Evolutionary conservation across 23 red algal genomes (phyloP), one percentile per base, ranked within the genome.

Genomic region (Gracilaria gracilis): DNA sequence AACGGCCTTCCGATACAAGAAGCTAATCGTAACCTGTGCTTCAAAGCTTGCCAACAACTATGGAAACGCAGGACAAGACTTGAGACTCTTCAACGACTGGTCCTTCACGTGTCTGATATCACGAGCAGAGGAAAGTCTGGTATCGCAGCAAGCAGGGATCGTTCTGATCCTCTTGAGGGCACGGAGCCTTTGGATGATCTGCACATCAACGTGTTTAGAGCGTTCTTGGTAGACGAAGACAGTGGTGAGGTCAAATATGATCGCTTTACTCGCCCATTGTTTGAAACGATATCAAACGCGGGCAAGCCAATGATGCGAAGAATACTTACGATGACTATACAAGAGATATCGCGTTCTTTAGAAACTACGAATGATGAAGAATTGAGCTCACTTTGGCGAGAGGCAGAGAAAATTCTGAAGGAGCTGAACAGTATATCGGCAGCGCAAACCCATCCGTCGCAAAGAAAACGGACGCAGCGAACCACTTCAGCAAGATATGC

Each of bases 151-250:
- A 35, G 35, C 21, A 44, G 35, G 67, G 67, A 73, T 23, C 4
- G 7, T 29, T 7, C 35, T 40, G 34, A 42, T 40, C 20, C 42
- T 2, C 34, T 40, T 23, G 36, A 73, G 2, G 1, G 21, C 34
- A 73, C 0, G 19, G 67, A 73, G 6, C 4, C 5, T 9, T 44
- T 73, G 31, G 35, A 73, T 42, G 67, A 73, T 42, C 21, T 73
- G 28, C 34, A 19, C 20, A 42, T 40, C 38, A 73, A 73, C 24
- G 38, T 73, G 20, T 73, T 73, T n/a, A 73, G 67, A 40, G 67
- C 35, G 35, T 73, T 73, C 67, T n/a, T 73, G 16, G 67, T 73
- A n/a, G 67, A 73, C 16, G 35, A 73, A 4, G 67, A 40, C 5
- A 44, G 2, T 73, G 35, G 33, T 40, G 67, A 73, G 20, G 20